Evolutionary conservation across 2,329 filamentous ascomycete genomes (phyloP), one percentile per base, ranked within the genome.

Genomic region (Stagonosporopsis cucurbitacearum): DNA sequence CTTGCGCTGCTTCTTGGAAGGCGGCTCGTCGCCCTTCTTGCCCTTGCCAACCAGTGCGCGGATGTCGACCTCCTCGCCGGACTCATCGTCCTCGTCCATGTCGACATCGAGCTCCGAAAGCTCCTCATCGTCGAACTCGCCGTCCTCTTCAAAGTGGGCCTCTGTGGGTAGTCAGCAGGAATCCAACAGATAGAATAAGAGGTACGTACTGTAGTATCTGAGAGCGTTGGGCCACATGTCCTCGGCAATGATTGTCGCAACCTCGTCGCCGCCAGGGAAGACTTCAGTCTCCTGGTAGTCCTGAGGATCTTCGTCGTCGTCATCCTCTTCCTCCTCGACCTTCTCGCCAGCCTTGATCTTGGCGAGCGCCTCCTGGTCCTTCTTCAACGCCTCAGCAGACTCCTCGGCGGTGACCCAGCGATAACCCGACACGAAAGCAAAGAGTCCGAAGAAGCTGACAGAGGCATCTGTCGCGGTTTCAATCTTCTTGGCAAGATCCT

Each of bases 201-300:
- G 41, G 23, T 2, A 85, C 90, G 79, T 81, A 95, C 91, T 90
- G 79, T 95, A 98, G 79, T 95, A 96, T 76, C 90, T 91, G 75
- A 96, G 88, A 54, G 93, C 94, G 60, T 87, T 86, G 43, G 91
- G 90, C 88, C 89, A 97, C 48, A 98, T 80, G 66, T 98, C 94
- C 72, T 98, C 93, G 8, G 89, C 86, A 65, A 98, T 82, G 57
- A 87, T 83, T 60, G 92, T 83, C 35, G 92, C 93, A 43, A 98
- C 77, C 59, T 93, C 89, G 65, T 96, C 92, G 20, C 91, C 94
- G 39, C 87, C 86, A n/a, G 90, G 89, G 81, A 95, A 96, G 66
- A 96, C 88, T 77, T 97, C 94, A 43, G 88, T 83, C 50, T 88
- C 86, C 58, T 88, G 84, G 64, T 88, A 84, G 60, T 88, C 85